Evolutionary conservation across 371 early-diverging fungal species (phyloP).

Genomic region (Fennellomyces sp.): DNA sequence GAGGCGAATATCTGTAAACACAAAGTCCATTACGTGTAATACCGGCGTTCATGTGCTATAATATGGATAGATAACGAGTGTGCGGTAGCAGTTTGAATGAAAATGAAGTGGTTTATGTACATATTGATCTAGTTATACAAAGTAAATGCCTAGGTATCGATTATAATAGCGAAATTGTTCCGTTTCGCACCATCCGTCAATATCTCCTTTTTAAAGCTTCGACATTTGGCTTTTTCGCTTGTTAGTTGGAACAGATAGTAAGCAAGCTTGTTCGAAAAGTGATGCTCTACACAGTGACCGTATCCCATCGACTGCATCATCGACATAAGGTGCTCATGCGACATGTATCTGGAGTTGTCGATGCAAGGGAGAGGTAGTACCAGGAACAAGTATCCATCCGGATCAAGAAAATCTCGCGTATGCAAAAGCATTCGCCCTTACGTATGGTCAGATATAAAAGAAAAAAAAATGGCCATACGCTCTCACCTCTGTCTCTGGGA

Average conservation of each 20-base stretch:
- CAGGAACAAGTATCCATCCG: slow-evolving; percentile 61
- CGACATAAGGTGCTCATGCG: slow-evolving; percentile 64
- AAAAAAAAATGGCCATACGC: not conserved
- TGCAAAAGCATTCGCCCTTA: slow-evolving; percentile 54
- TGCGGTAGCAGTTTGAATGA: too few species aligned
- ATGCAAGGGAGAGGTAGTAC: slow-evolving; percentile 87
- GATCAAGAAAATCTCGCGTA: slow-evolving; percentile 36
- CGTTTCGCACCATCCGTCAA: slow-evolving; percentile 1
- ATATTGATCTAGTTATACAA: too few species aligned
- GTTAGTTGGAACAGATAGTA: slow-evolving; percentile 67
- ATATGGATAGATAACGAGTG: too few species aligned
- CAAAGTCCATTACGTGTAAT: too few species aligned
- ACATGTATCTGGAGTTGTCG: slow-evolving; percentile 84
- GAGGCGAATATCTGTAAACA: too few species aligned
- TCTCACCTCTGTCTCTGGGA: slow-evolving; percentile 69
- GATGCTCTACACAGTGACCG: slow-evolving; percentile 55
- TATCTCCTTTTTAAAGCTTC: slow-evolving; percentile 41
- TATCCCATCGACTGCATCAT: slow-evolving; percentile 71
- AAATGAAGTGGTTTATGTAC: too few species aligned
- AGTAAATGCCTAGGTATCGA: too few species aligned
- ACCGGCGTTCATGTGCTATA: too few species aligned
- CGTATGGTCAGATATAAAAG: not conserved
- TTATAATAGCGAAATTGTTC: slow-evolving; percentile 5
- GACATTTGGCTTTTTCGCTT: not conserved
- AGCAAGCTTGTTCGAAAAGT: slow-evolving; percentile 75